Evolutionary conservation across 2,329 filamentous ascomycete genomes (phyloP), one percentile per base, ranked within the genome.

Genomic region (Ceratocystis ficicola): DNA sequence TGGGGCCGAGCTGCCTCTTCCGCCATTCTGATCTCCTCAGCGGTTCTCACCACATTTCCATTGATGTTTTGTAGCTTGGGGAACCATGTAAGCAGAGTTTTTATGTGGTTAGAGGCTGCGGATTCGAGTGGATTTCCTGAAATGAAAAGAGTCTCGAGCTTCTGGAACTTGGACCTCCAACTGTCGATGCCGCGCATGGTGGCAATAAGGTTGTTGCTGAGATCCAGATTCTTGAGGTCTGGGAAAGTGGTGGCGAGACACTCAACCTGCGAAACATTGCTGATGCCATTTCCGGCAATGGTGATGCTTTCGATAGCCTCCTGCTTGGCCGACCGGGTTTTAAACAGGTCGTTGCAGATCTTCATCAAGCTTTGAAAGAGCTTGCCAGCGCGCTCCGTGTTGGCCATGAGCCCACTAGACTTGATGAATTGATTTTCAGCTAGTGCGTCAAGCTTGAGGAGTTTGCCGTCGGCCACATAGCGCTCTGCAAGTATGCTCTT

Each of bases 331-430:
- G 86, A 80, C 12, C 82, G 73, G 1, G 82, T 86, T 70, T 87
- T 86, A 77, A 96, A 95, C 20, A 87, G 82, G 68, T 84, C 78
- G 64, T 95, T 86, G 73, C 89, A 91, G 60, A 96, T 86, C 67
- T 84, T 85, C 89, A 97, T 95, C 68, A 97, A 80, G 1, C 89
- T 93, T 64, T 89, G 89, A 76, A 97, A 96, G 69, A 96, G 89
- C 74, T 96, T 99, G 69, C 88, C 83, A 59, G 88, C 85, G 1
- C 86, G 86, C 2, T 86, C 84, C 67, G 82, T 83, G 67, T 79
- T 84, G 68, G 85, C 82, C 73, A 95, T 91, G 71, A 93, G 88
- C 46, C 89, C 89, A 75, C 91, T 85, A 52, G 82, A 79, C 65
- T 85, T 79, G 3, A 97, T 81, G 67, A 86, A 83, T 1, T 84